phyloP scores from a whole-genome alignment of 257 asterid genomes.

The Plantago ovata region DNA sequence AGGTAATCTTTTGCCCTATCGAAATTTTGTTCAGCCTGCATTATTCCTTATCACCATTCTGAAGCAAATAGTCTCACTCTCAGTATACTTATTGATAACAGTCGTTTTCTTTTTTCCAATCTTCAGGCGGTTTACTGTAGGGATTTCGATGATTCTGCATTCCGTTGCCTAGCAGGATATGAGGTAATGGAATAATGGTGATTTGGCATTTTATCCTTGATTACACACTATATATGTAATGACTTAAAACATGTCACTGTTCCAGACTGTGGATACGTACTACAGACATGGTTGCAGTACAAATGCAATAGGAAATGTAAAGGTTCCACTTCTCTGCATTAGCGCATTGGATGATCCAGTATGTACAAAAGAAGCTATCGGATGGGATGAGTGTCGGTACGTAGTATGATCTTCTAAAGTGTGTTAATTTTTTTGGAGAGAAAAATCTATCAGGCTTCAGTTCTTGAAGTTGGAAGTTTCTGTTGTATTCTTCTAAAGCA shows the following conservation, averaged over 20 bases:
- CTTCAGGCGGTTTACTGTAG: slow-evolving; percentile 63
- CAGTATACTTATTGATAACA: not conserved
- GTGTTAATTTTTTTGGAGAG: not conserved
- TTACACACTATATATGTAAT: slow-evolving; percentile 3
- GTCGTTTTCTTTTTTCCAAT: slow-evolving; percentile 4
- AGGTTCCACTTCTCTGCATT: slow-evolving; percentile 84
- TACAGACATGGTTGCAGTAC: slow-evolving; percentile 76
- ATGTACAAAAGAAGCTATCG: slow-evolving; percentile 86
- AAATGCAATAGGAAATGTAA: slow-evolving; percentile 54
- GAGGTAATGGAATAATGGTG: slow-evolving; percentile 45
- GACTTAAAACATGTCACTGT: slow-evolving; percentile 14
- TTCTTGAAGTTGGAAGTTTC: slow-evolving; percentile 36
- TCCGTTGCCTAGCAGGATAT: slow-evolving; percentile 64
- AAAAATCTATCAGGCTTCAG: slow-evolving; percentile 3
- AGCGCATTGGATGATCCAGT: slow-evolving; percentile 84
- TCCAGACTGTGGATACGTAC: slow-evolving; percentile 84
- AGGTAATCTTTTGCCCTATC: slow-evolving; percentile 37
- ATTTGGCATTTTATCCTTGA: slow-evolving; percentile 7
- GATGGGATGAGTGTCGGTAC: slow-evolving; percentile 80
- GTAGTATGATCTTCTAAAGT: slow-evolving; percentile 7
- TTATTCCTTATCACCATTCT: not conserved
- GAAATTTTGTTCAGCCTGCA: not conserved
- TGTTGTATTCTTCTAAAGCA: too few species aligned
- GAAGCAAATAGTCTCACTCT: not conserved
- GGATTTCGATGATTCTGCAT: slow-evolving; percentile 76